A percentile compares a stretch with the other conserved stretches of the same genome.
Evolutionary conservation across 352 stramenopile species (phyloP).

Genomic region (Pythium apleroticum): DNA sequence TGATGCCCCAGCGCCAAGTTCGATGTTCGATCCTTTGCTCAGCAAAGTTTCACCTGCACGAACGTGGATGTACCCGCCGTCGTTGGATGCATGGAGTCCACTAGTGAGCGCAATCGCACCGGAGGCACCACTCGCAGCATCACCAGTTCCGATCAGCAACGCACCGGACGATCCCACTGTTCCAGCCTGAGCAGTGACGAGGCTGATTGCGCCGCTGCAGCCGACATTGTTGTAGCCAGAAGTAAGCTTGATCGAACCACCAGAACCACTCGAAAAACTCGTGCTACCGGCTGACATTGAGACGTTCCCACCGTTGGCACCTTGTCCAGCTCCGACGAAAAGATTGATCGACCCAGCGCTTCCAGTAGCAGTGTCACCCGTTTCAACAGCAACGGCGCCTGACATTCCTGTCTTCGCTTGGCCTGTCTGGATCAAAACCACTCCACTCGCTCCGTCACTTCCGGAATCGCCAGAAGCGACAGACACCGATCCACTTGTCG

Average conservation of each 20-base stretch:
- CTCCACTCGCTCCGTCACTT: constrained; percentile 33
- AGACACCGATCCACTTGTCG: constrained; percentile 46
- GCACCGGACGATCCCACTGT: constrained; percentile 39
- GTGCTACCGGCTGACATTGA: constrained; percentile 43
- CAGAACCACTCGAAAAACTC: constrained; percentile 29
- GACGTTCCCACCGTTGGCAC: constrained; percentile 40
- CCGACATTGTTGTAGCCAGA: constrained; percentile 42
- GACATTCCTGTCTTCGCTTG: constrained; percentile 36
- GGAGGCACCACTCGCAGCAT: constrained; percentile 31
- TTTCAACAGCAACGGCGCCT: constrained; percentile 43
- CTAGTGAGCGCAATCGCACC: constrained; percentile 52
- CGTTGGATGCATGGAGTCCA: constrained; percentile 36
- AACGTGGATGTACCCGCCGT: constrained; percentile 43
- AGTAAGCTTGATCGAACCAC: constrained; percentile 42
- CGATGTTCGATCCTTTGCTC: constrained; percentile 36
- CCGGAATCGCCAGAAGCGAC: constrained; percentile 37
- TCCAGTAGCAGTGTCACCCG: constrained; percentile 38
- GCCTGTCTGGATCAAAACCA: constrained; percentile 37
- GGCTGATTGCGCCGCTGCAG: constrained; percentile 41
- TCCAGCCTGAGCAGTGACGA: constrained; percentile 43
- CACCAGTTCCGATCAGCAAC: constrained; percentile 40
- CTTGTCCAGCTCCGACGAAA: constrained; percentile 39
- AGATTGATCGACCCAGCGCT: constrained; percentile 45
- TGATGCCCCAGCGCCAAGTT: constrained; percentile 41
- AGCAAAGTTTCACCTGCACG: constrained; percentile 35